Evolutionary conservation across 208 protist genomes (phyloP).

Genomic region (Trichomonas gallinae): DNA sequence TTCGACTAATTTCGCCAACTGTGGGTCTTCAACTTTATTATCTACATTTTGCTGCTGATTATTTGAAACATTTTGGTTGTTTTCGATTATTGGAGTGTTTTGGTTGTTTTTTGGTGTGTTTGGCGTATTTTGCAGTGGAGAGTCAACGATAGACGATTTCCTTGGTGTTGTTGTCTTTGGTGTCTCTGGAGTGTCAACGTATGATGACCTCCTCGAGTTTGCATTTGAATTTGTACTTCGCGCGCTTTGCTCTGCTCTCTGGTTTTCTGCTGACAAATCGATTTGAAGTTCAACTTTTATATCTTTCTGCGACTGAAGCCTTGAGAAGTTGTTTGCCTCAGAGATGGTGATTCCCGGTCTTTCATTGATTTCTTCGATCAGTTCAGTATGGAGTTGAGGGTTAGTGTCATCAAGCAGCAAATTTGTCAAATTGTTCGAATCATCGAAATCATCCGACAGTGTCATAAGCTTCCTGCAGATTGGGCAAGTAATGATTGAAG

Average conservation of each 20-base stretch:
- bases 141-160: no score
- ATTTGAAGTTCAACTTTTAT: not conserved
- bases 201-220: no score
- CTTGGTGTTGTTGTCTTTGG: no score
- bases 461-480: not conserved
- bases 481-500: not conserved
- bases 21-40: not conserved
- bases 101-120: no score
- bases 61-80: no score
- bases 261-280: not conserved
- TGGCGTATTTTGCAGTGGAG: no score
- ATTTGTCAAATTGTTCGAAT: not conserved
- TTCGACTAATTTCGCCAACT: not conserved
- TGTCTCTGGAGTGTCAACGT: no score
- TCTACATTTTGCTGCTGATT: no score
- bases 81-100: no score
- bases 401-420: not conserved
- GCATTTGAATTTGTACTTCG: not conserved
- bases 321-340: not conserved
- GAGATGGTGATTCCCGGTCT: not conserved
- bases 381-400: not conserved
- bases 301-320: not conserved
- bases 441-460: not conserved
- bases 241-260: not conserved
- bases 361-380: not conserved